Base-by-base conservation (phyloP, 345 rosid species). In the Arabidopsis suecica region DNA sequence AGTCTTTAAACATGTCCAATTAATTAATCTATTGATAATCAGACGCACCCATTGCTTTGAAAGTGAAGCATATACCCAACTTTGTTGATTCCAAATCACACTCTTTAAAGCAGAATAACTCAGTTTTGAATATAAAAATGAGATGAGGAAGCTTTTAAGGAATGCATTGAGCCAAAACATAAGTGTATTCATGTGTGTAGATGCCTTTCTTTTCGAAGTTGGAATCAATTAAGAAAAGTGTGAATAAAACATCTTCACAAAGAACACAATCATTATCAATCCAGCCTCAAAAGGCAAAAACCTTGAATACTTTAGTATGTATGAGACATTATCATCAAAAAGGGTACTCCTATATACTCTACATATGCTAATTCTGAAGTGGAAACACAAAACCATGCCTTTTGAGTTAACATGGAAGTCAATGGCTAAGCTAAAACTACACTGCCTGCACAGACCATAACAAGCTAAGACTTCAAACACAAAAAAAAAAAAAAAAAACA, bases 131-230 rank as follows among this genome's bases (percentile, higher is more conserved):
- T 63, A 65, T n/a, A 62, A 71, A 71, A 77, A 38, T 64, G 72
- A 49, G 47, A 22, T 50, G 57, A 72, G 73, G 59, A 65, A 65
- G 69, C 81, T 78, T 78, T 32, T 9, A 65, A 77, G 81, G 72
- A 6, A 71, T 70, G 62, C 55, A 77, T 71, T 53, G 13, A 70
- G 61, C 65, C 80, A 70, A 56, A 45, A 64, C 38, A 36, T 5
- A 56, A 77, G 55, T 77, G 76, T 33, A 45, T 25, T 49, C 80
- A 70, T 77, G 66, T 70, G 66, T 55, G 54, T 56, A 64, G 64
- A 56, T 11, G 7, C 61, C 7, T 64, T 48, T 71, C 64, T 54
- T 54, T 47, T n/a, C 64, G 41, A 65, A 63, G 40, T 71, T 58
- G 66, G 62, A 77, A 71, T 22, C 7, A 9, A 63, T 69, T 63